Conservation (phyloP, 2,329 filamentous ascomycete genomes). For the Blumeriella jaapii region DNA sequence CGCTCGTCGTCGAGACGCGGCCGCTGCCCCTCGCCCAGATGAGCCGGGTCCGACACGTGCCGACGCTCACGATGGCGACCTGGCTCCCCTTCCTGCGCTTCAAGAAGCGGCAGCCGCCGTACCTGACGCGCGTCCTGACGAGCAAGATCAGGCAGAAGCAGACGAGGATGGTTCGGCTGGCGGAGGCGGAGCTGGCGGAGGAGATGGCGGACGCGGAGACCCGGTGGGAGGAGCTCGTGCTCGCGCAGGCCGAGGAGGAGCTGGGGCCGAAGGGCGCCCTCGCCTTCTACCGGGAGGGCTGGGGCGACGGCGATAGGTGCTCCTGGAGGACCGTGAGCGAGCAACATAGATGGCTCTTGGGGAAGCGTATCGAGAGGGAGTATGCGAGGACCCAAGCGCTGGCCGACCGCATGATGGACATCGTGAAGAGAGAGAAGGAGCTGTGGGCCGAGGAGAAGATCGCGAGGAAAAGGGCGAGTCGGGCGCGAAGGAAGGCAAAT, state of each 20-base stretch:
- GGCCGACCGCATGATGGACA: conserved; percentile 32
- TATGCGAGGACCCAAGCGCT: conserved; percentile 21
- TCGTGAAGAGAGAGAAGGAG: conserved; percentile 36
- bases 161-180: conserved; percentile 29
- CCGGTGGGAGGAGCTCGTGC: conserved; percentile 20
- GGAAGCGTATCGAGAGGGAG: conserved; percentile 11
- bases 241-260: conserved; percentile 4
- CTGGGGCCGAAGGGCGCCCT: conserved; percentile 1
- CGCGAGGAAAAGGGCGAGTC: conserved; percentile 17
- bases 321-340: background rate
- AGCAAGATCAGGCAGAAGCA: conserved; percentile 37
- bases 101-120: conserved; percentile 50
- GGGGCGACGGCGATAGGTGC: conserved; percentile 3
- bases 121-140: conserved; percentile 46
- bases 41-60: conserved; percentile 43
- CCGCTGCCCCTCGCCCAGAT: conserved; percentile 40
- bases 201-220: conserved; percentile 12
- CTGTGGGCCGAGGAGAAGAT: conserved; percentile 28
- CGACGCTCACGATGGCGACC: conserved; percentile 38
- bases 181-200: conserved; percentile 28
- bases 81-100: conserved; percentile 54
- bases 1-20: conserved; percentile 37
- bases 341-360: background rate
- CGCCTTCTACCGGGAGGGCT: conserved; percentile 3
- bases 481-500: conserved; percentile 8